Evolutionary conservation across 768 basidiomycete species (phyloP).

Genomic region (Cyclocybe cylindracea): DNA sequence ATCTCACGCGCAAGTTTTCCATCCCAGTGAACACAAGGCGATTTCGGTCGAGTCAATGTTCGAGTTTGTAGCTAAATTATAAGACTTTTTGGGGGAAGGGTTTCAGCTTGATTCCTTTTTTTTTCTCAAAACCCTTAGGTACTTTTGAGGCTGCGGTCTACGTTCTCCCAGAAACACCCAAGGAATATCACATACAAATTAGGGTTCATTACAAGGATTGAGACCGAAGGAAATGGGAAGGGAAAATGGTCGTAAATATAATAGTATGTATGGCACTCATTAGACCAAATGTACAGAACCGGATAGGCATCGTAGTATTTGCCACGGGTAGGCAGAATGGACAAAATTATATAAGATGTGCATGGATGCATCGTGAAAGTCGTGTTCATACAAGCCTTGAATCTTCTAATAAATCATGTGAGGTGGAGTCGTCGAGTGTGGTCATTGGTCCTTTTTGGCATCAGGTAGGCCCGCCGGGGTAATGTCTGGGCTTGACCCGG

Average conservation of each 20-base stretch:
- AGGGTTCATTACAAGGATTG: neutral
- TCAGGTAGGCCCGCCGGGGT: slow-evolving; percentile 9
- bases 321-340: neutral
- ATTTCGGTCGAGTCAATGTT: too few species aligned
- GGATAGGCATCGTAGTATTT: neutral
- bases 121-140: too few species aligned
- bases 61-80: too few species aligned
- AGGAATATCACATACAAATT: neutral
- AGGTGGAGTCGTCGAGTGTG: neutral
- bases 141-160: too few species aligned
- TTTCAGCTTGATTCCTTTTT: too few species aligned
- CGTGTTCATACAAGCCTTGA: slow-evolving; percentile 7
- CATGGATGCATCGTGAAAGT: neutral
- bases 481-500: slow-evolving; percentile 20
- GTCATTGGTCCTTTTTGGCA: slow-evolving; percentile 27
- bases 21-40: too few species aligned
- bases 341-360: neutral
- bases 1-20: too few species aligned
- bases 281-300: slow-evolving; percentile 1
- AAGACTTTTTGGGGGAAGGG: too few species aligned
- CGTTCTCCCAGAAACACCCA: too few species aligned
- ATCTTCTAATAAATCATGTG: slow-evolving; percentile 1
- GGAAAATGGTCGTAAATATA: neutral
- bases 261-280: neutral
- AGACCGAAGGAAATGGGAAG: neutral